Percentiles rank a stretch among this genome's conserved stretches.
These are phyloP conservation scores for Yamadazyma nakazawae DNA, from an alignment of 805 yeast species.

Conservation along the genomic window DNA sequence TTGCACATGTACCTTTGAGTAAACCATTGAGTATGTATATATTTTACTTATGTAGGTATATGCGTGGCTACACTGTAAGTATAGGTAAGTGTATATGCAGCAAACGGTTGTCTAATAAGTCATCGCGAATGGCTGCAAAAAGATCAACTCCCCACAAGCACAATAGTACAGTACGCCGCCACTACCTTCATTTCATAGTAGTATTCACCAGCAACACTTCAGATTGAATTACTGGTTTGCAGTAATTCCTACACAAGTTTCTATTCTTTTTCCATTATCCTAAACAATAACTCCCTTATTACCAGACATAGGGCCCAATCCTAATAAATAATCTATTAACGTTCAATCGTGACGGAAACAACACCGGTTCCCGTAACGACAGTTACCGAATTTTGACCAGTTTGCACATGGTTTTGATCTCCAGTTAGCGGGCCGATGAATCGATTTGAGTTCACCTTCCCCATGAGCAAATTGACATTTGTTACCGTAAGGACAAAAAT, in stretches of 20 bases:
- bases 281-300: not conserved
- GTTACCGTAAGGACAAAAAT: conserved; percentile 78
- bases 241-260: too few relatives aligned
- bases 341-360: conserved; percentile 66
- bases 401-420: conserved; percentile 89
- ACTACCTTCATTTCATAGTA: too few relatives aligned
- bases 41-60: not conserved
- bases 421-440: conserved; percentile 78
- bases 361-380: conserved; percentile 88
- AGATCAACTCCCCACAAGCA: not conserved
- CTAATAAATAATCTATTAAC: conserved; percentile 11
- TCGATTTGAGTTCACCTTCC: conserved; percentile 63
- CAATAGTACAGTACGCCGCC: too few relatives aligned
- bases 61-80: not conserved
- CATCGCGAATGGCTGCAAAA: not conserved
- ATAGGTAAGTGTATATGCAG: not conserved
- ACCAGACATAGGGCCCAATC: not conserved
- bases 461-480: conserved; percentile 98
- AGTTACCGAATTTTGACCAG: conserved; percentile 77
- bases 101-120: too few relatives aligned
- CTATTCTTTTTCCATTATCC: not conserved
- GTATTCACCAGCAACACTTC: too few relatives aligned
- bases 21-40: not conserved
- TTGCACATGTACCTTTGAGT: not conserved
- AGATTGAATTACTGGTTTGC: too few relatives aligned